Percentiles rank a stretch among this genome's conserved stretches.
Conservation (phyloP, 257 asterid species). For the Misopates orontium region DNA sequence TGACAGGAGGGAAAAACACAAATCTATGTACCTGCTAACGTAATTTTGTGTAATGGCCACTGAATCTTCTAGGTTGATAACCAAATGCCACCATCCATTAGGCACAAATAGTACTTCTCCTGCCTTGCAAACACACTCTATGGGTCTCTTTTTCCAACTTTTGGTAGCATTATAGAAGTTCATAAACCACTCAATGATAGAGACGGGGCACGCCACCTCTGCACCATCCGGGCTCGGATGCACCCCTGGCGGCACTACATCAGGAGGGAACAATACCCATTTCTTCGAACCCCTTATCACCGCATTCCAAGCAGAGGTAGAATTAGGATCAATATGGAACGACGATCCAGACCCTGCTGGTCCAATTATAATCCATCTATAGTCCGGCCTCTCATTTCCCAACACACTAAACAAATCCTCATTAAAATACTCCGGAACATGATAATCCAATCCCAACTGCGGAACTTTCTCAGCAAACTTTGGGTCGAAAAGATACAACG, state of each 20-base stretch:
- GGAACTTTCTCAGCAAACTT: constrained; percentile 79
- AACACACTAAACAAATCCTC: constrained; percentile 92
- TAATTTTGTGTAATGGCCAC: constrained; percentile 95
- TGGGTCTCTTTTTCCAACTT: constrained; percentile 67
- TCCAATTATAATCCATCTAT: constrained; percentile 92
- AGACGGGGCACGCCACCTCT: constrained; percentile 96
- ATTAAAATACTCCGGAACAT: constrained; percentile 64
- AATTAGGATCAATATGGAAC: constrained; percentile 95
- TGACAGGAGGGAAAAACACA: constrained; percentile 18
- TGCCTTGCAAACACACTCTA: constrained; percentile 89
- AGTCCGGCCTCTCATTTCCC: constrained; percentile 85
- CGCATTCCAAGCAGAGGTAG: constrained; percentile 99
- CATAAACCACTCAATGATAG: constrained; percentile 98
- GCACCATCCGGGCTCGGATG: constrained; percentile 96
- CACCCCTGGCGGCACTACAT: constrained; percentile 97
- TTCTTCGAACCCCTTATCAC: constrained; percentile 90
- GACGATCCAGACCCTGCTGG: constrained; percentile 99
- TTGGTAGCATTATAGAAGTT: constrained; percentile 75
- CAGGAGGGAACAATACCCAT: constrained; percentile 96
- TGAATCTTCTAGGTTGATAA: constrained; percentile 86
- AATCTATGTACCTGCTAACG: constrained; percentile 73
- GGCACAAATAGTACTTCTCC: constrained; percentile 97
- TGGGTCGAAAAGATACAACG: constrained; percentile 91
- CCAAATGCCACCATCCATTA: constrained; percentile 99
- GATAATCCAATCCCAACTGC: constrained; percentile 67